Percentiles rank a stretch among this genome's conserved stretches.
phyloP scores from a whole-genome alignment of 108 stramenopile species.

The Cyclotella sp. region DNA sequence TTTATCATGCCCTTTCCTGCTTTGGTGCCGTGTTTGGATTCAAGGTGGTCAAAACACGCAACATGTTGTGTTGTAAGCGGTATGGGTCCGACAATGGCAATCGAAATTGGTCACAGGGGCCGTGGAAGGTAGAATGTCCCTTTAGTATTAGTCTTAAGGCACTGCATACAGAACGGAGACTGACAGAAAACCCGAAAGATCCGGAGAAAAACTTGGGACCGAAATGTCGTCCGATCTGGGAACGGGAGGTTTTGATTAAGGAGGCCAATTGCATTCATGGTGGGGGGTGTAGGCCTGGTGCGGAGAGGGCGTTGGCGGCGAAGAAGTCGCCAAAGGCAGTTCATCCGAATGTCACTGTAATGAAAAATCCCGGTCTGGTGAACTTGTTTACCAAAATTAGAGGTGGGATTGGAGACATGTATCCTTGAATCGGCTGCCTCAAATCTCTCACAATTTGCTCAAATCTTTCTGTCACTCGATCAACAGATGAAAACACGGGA shows the following conservation, averaged over 20 bases:
- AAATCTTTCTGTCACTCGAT: not conserved
- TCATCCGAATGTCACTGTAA: conserved; percentile 17
- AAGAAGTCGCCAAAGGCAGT: conserved; percentile 11
- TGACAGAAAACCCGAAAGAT: conserved; percentile 12
- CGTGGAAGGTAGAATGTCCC: conserved; percentile 18
- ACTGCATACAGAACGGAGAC: conserved; percentile 7
- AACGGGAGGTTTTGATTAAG: conserved; percentile 20
- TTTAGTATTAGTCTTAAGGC: conserved; percentile 11
- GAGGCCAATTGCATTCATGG: conserved; percentile 14
- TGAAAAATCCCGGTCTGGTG: conserved; percentile 21
- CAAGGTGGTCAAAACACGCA: conserved; percentile 20
- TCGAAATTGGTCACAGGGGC: conserved; percentile 16
- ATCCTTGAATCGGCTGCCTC: not conserved
- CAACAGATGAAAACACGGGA: conserved; percentile 50
- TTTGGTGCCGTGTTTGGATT: conserved; percentile 7
- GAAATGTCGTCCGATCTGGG: conserved; percentile 12
- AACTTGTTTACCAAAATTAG: conserved; percentile 40
- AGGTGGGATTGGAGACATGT: conserved; percentile 2
- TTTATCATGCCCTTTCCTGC: conserved; percentile 12
- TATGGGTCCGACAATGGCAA: conserved; percentile 14
- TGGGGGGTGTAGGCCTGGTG: conserved; percentile 12
- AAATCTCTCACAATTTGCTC: not conserved
- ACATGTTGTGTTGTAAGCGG: conserved; percentile 13
- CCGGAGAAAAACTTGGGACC: not conserved
- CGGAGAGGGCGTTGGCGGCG: not conserved